Conservation (phyloP, 495 filamentous ascomycete genomes). For the Neurospora africana region DNA sequence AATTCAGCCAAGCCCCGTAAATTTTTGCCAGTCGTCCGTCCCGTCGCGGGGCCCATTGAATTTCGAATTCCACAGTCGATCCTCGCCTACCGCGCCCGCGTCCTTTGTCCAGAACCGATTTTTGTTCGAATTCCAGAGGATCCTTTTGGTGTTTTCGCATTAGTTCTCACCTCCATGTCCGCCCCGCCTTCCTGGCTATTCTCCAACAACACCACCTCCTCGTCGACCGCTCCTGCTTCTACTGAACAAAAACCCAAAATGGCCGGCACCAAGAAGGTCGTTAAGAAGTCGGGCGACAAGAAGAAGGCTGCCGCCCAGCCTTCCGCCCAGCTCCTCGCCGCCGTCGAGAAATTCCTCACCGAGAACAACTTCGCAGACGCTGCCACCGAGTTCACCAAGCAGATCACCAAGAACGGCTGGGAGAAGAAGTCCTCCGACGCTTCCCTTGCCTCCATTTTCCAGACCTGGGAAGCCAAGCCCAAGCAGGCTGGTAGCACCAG, state of each 20-base stretch:
- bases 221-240: not conserved
- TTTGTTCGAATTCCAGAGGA: not conserved
- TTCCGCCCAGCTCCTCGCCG: constrained; percentile 48
- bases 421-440: constrained; percentile 19
- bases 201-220: constrained; percentile 27
- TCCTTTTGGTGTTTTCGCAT: not conserved
- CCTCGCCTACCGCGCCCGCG: not conserved
- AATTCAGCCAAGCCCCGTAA: not conserved
- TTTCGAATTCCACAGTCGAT: not conserved
- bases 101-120: constrained; percentile 1
- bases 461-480: constrained; percentile 35
- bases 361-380: constrained; percentile 53
- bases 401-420: constrained; percentile 40
- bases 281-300: constrained; percentile 16
- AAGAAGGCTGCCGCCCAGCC: constrained; percentile 22
- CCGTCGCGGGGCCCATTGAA: not conserved
- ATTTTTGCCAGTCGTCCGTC: constrained; percentile 3
- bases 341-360: constrained; percentile 57
- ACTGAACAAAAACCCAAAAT: not conserved
- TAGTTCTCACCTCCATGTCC: constrained; percentile 21
- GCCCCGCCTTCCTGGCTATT: constrained; percentile 35
- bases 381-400: constrained; percentile 48
- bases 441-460: constrained; percentile 34
- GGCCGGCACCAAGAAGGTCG: constrained; percentile 15
- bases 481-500: constrained; percentile 14